Evolutionary conservation across 148 eudicot species (phyloP).

Genomic region (Rhododendron simsii): DNA sequence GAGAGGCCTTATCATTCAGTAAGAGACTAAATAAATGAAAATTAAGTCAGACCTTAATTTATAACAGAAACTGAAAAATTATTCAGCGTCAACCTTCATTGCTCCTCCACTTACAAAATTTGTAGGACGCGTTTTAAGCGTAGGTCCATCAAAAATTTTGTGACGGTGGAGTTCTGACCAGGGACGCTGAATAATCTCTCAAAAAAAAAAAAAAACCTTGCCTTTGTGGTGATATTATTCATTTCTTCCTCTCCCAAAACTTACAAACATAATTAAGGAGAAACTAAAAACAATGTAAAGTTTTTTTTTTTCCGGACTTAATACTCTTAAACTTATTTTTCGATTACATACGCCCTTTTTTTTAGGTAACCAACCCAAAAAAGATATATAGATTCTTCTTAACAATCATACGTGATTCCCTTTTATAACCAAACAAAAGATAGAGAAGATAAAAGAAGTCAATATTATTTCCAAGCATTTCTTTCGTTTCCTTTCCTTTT

Average conservation of each 20-base stretch:
- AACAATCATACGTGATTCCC: not conserved
- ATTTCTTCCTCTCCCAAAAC: not conserved
- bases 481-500: not conserved
- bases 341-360: not conserved
- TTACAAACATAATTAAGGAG: not conserved
- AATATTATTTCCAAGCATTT: not conserved
- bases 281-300: not conserved
- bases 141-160: not conserved
- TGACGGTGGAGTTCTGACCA: not conserved
- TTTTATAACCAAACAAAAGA: not conserved
- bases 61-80: too few relatives aligned
- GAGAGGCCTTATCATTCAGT: not conserved
- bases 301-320: not conserved
- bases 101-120: not conserved
- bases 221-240: not conserved
- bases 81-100: not conserved
- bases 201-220: not conserved
- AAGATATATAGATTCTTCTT: not conserved
- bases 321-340: not conserved
- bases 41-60: not conserved
- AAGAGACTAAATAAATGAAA: not conserved
- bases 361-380: not conserved
- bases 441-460: not conserved
- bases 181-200: not conserved
- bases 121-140: not conserved